Evolutionary conservation across 208 protist genomes (phyloP).

Genomic region (Herpetomonas tarakana): DNA sequence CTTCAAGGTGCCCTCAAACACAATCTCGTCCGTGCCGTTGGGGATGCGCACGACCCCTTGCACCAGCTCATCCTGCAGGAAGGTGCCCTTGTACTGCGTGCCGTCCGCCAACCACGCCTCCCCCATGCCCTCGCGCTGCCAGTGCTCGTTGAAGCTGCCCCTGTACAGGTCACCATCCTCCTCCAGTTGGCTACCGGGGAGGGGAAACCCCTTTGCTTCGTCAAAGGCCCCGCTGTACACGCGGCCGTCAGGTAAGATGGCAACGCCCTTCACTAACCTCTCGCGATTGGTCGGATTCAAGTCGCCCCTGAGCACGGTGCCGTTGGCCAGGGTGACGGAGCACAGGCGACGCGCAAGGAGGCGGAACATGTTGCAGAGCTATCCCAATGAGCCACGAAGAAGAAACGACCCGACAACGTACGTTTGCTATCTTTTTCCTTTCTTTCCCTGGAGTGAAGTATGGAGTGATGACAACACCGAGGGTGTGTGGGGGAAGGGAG

Average conservation of each 20-base stretch:
- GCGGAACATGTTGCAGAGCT: conserved; percentile 2
- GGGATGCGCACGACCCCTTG: conserved; percentile 87
- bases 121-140: conserved; percentile 84
- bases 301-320: conserved; percentile 64
- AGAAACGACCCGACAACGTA: neutral
- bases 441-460: too few relatives aligned
- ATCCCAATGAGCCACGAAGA: neutral
- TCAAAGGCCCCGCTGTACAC: conserved; percentile 78
- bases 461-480: too few relatives aligned
- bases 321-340: conserved; percentile 54
- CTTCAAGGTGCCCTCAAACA: conserved; percentile 74
- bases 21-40: conserved; percentile 74
- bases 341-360: neutral
- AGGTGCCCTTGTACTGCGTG: conserved; percentile 78
- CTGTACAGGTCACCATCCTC: conserved; percentile 89
- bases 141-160: conserved; percentile 79
- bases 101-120: conserved; percentile 88
- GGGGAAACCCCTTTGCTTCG: conserved; percentile 44
- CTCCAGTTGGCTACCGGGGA: conserved; percentile 72
- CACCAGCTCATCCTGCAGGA: conserved; percentile 71
- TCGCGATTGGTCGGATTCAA: conserved; percentile 47
- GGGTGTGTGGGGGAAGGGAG: too few relatives aligned
- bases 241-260: conserved; percentile 72
- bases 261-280: conserved; percentile 57
- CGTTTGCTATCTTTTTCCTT: neutral